Percentiles rank a stretch among this genome's conserved stretches.
Conservation (phyloP, 1,139 yeast species). For the Debaryomyces fabryi region DNA sequence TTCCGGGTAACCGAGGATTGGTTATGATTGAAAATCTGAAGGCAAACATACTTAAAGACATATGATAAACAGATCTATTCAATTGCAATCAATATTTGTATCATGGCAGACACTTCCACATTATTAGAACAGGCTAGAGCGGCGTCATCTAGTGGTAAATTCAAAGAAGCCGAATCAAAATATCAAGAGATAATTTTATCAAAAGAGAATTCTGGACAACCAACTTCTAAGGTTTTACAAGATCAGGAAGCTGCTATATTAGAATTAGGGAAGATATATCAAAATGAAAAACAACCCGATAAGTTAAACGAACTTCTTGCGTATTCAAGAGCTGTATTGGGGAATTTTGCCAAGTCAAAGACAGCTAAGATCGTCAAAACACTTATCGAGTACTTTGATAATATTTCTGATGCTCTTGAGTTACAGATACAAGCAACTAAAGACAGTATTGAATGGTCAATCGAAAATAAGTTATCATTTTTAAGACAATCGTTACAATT, state of each 20-base stretch:
- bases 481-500: constrained; percentile 86
- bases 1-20: constrained; percentile 7
- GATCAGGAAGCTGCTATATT: constrained; percentile 66
- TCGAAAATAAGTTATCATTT: constrained; percentile 79
- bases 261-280: constrained; percentile 65
- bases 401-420: constrained; percentile 67
- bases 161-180: constrained; percentile 56
- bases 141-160: constrained; percentile 52
- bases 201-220: constrained; percentile 29
- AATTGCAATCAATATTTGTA: neutral
- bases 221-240: constrained; percentile 30
- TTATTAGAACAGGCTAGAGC: constrained; percentile 60
- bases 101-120: constrained; percentile 20
- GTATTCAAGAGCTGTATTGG: constrained; percentile 70
- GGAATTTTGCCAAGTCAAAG: constrained; percentile 85
- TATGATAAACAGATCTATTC: neutral
- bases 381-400: constrained; percentile 77
- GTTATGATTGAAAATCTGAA: constrained; percentile 10
- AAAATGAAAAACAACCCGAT: constrained; percentile 42
- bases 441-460: constrained; percentile 88
- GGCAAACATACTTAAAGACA: constrained; percentile 15
- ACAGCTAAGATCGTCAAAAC: constrained; percentile 84
- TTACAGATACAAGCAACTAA: constrained; percentile 74
- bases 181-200: constrained; percentile 50
- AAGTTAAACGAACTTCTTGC: constrained; percentile 65